A percentile compares a stretch with the other conserved stretches of the same genome.
These are phyloP conservation scores for Lentinula aciculospora DNA, from an alignment of 768 basidiomycete genomes.

Conservation along the genomic window DNA sequence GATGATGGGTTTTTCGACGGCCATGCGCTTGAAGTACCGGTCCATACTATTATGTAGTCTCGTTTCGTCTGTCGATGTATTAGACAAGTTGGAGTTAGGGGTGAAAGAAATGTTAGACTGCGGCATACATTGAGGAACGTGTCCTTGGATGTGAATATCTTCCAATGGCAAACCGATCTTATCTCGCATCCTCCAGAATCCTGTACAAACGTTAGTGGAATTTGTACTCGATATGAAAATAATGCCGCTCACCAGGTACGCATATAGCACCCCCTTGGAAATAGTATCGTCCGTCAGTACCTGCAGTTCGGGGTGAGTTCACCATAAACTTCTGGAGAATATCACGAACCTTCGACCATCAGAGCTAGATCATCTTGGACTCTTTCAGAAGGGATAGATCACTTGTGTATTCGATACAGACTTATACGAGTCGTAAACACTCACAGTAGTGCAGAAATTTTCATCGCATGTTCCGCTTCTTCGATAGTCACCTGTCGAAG, in stretches of 20 bases:
- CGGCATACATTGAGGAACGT: slow-evolving; percentile 67
- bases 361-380: slow-evolving; percentile 54
- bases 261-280: slow-evolving; percentile 71
- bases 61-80: slow-evolving; percentile 34
- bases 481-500: slow-evolving; percentile 14
- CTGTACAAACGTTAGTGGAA: slow-evolving; percentile 24
- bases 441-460: slow-evolving; percentile 56
- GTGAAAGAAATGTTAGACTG: not conserved
- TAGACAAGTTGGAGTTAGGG: not conserved
- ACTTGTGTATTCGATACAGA: too few species aligned
- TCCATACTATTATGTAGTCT: slow-evolving; percentile 61
- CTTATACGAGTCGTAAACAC: slow-evolving; percentile 17
- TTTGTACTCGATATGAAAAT: not conserved
- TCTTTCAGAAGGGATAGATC: too few species aligned
- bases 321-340: not conserved
- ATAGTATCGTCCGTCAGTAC: slow-evolving; percentile 64
- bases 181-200: slow-evolving; percentile 72
- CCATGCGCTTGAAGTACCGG: slow-evolving; percentile 63
- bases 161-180: slow-evolving; percentile 71
- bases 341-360: slow-evolving; percentile 48
- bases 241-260: slow-evolving; percentile 42
- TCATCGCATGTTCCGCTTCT: slow-evolving; percentile 47
- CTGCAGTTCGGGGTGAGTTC: slow-evolving; percentile 22
- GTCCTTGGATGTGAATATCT: slow-evolving; percentile 64
- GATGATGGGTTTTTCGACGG: slow-evolving; percentile 62